Conservation (phyloP, 371 early-diverging fungal genomes). For the Syncephalastrum monosporum region DNA sequence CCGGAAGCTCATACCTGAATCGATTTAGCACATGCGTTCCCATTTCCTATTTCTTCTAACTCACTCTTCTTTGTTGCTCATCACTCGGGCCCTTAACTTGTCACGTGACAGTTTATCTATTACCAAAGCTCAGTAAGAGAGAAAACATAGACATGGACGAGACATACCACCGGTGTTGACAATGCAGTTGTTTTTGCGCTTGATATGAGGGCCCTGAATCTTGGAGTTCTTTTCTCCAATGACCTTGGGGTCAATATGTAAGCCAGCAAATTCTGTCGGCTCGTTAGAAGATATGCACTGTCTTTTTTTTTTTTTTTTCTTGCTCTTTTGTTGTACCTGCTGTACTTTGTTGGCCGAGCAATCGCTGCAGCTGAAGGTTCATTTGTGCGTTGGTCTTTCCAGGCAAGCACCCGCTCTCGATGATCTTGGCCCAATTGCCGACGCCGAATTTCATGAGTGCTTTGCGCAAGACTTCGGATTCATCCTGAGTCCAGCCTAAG, state of each 20-base stretch:
- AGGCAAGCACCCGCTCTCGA: slow-evolving; percentile 78
- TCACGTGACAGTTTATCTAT: slow-evolving; percentile 71
- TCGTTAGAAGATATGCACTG: background rate
- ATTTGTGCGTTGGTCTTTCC: slow-evolving; percentile 94
- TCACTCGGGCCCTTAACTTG: slow-evolving; percentile 64
- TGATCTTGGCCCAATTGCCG: slow-evolving; percentile 93
- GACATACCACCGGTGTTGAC: slow-evolving; percentile 76
- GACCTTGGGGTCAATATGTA: slow-evolving; percentile 86
- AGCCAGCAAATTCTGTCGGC: slow-evolving; percentile 76
- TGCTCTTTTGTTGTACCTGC: slow-evolving; percentile 55
- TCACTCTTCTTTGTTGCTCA: slow-evolving; percentile 73
- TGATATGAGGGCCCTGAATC: slow-evolving; percentile 78
- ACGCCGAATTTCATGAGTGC: slow-evolving; percentile 89
- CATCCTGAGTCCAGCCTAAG: slow-evolving; percentile 83
- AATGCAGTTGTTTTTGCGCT: slow-evolving; percentile 89
- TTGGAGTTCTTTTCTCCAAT: slow-evolving; percentile 80
- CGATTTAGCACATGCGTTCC: background rate
- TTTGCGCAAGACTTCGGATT: slow-evolving; percentile 78
- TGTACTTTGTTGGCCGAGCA: slow-evolving; percentile 92
- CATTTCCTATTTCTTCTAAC: background rate
- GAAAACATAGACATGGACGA: background rate
- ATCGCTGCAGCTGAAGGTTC: slow-evolving; percentile 90
- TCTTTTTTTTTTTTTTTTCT: background rate
- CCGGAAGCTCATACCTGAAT: slow-evolving; percentile 64
- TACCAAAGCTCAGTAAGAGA: background rate